Conservation (phyloP, 176 grass and related monocot species). For the Cymbopogon citratus region DNA sequence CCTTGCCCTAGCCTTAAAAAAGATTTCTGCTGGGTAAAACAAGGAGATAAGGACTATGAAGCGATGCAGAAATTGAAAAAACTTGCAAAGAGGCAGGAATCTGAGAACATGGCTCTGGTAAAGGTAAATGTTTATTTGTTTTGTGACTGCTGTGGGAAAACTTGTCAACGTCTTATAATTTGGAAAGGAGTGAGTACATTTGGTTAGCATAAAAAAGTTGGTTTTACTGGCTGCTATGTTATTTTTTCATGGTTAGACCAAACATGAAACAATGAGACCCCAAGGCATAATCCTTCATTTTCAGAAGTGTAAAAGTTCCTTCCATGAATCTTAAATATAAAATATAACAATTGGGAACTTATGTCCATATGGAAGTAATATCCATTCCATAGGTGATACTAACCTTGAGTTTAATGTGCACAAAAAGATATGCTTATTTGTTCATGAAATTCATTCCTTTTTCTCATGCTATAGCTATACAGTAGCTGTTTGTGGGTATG, state of each 20-base stretch:
- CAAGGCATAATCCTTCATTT: no score
- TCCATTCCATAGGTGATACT: neutral
- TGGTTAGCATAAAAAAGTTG: neutral
- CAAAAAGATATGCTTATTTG: neutral
- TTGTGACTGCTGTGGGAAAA: neutral
- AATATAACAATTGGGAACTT: neutral
- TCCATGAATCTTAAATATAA: neutral
- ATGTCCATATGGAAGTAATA: neutral
- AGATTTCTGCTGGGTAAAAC: constrained; percentile 34
- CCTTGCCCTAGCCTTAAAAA: constrained; percentile 33
- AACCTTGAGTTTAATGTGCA: neutral
- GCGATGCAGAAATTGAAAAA: constrained; percentile 23
- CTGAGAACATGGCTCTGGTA: constrained; percentile 46
- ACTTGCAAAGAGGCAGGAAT: constrained; percentile 46
- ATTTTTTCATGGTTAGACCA: neutral
- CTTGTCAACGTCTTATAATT: neutral
- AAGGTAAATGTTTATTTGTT: constrained; percentile 40
- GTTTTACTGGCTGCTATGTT: neutral
- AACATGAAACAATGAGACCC: neutral
- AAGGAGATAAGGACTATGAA: constrained; percentile 32
- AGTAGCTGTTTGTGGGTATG: neutral
- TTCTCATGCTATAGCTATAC: neutral
- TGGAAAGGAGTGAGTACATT: neutral
- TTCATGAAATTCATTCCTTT: no score
- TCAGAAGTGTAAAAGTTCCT: neutral